phyloP scores from a whole-genome alignment of 2,329 filamentous ascomycete species.

The Gaeumannomyces sp. region DNA sequence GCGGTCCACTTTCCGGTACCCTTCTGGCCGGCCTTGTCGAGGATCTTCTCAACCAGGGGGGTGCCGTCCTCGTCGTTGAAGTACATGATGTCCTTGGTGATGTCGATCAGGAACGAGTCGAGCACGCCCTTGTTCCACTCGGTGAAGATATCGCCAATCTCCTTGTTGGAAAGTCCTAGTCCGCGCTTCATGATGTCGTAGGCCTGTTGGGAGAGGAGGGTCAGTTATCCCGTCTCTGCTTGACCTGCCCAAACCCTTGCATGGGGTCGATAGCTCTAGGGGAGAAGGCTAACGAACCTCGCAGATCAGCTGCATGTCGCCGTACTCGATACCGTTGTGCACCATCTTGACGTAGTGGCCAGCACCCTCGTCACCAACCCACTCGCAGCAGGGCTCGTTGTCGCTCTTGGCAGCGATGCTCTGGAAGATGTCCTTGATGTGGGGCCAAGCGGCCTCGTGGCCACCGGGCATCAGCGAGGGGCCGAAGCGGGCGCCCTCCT shows the following conservation, averaged over 20 bases:
- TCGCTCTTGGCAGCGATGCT: conserved; percentile 96
- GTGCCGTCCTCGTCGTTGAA: conserved; percentile 92
- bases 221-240: conserved; percentile 9
- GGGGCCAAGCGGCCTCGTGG: conserved; percentile 95
- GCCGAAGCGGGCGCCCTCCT: conserved; percentile 97
- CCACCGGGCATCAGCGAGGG: conserved; percentile 98
- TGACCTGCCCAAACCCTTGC: background rate
- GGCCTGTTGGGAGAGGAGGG: conserved; percentile 49
- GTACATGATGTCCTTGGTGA: conserved; percentile 97
- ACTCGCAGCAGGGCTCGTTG: conserved; percentile 96
- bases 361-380: conserved; percentile 98
- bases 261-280: background rate
- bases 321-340: conserved; percentile 99
- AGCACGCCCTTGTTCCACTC: conserved; percentile 99
- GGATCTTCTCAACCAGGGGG: conserved; percentile 94
- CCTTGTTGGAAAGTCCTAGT: conserved; percentile 80
- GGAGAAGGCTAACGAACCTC: conserved; percentile 59
- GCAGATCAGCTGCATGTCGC: conserved; percentile 99
- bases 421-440: conserved; percentile 99
- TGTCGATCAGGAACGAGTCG: conserved; percentile 98
- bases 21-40: conserved; percentile 98
- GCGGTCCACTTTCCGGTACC: conserved; percentile 99
- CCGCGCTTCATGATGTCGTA: conserved; percentile 99
- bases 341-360: conserved; percentile 99
- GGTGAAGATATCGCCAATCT: conserved; percentile 90